phyloP scores from a whole-genome alignment of 805 yeast species.

The Yarrowia alimentaria region DNA sequence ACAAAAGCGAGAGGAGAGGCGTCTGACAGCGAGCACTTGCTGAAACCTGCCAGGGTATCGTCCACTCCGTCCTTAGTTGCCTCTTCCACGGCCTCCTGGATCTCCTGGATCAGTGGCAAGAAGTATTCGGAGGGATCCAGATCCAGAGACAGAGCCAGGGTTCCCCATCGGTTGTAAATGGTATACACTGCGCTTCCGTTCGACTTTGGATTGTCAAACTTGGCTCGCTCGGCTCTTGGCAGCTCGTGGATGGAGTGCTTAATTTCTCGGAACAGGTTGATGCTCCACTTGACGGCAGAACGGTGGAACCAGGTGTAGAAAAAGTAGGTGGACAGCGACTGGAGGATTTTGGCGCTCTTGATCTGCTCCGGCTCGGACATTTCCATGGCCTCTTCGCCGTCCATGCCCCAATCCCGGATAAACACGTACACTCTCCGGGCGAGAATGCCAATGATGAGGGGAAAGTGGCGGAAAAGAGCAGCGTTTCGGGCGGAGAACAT shows the following conservation, averaged over 20 bases:
- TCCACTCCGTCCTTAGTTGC: conserved; percentile 7
- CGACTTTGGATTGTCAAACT: conserved; percentile 15
- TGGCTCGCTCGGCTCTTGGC: conserved; percentile 18
- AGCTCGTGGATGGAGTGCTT: conserved; percentile 30
- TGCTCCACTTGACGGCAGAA: conserved; percentile 37
- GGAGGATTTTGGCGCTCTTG: conserved; percentile 62
- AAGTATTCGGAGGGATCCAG: conserved; percentile 19
- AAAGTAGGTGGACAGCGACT: conserved; percentile 57
- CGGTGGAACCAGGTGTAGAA: conserved; percentile 45
- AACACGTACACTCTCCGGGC: conserved; percentile 57
- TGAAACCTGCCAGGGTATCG: conserved; percentile 13
- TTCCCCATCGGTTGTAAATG: conserved; percentile 26
- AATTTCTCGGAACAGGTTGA: conserved; percentile 40
- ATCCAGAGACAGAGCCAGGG: conserved; percentile 16
- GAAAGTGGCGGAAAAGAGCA: conserved; percentile 37
- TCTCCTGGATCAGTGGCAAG: not conserved
- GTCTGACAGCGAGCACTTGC: conserved; percentile 6
- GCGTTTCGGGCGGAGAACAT: conserved; percentile 50
- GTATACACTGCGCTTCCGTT: conserved; percentile 9
- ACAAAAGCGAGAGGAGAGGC: conserved; percentile 11
- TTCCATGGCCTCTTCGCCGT: conserved; percentile 40
- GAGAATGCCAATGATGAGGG: conserved; percentile 44
- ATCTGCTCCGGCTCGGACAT: conserved; percentile 43
- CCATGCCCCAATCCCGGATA: conserved; percentile 53
- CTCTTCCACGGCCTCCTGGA: conserved; percentile 5